Evolutionary conservation across 176 grass and related monocot species (phyloP), one percentile per base, ranked within the genome.

Genomic region (Cenchrus fungigraminus): DNA sequence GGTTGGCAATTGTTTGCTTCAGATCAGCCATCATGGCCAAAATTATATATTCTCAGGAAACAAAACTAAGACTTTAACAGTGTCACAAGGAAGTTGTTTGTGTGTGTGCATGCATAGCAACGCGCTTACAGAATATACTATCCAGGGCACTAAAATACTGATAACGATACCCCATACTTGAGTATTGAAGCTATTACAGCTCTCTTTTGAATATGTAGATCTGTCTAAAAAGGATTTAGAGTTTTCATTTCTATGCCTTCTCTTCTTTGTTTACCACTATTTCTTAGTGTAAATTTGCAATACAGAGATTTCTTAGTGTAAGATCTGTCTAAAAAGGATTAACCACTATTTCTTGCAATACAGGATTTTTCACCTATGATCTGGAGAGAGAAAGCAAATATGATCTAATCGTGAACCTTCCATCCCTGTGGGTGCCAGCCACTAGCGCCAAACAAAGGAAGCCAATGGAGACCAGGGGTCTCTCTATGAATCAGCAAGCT

Each of bases 91-190:
- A 77, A 50, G 22, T 81, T 68, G 3, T n/a, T 16, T 50, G 49
- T 82, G 85, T 7, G 12, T 3, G 15, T 68, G 22, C 22, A 86
- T 59, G 40, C 12, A 65, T 47, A 57, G 74, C 20, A 84, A 63
- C 46, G 65, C 42, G 5, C 71, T 45, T 83, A 70, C 45, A 69
- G 6, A 54, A 54, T 73, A 73, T 1, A n/a, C 5, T 58, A 0
- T 62, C 42, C 12, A 69, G 42, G 19, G 42, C 68, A 22, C 20
- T 77, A 34, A 81, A 25, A 52, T 82, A 76, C 9, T 9, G 52
- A 64, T 68, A 13, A 68, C 3, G 40, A 25, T 42, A 49, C 11
- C 28, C 14, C 17, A 2, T 60, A 51, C 13, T 29, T 82, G 42
- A 58, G 12, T 68, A 60, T 15, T 78, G 19, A 78, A 78, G 31